Evolutionary conservation across 768 basidiomycete genomes (phyloP).

Genomic region (Kwoniella bestiolae): DNA sequence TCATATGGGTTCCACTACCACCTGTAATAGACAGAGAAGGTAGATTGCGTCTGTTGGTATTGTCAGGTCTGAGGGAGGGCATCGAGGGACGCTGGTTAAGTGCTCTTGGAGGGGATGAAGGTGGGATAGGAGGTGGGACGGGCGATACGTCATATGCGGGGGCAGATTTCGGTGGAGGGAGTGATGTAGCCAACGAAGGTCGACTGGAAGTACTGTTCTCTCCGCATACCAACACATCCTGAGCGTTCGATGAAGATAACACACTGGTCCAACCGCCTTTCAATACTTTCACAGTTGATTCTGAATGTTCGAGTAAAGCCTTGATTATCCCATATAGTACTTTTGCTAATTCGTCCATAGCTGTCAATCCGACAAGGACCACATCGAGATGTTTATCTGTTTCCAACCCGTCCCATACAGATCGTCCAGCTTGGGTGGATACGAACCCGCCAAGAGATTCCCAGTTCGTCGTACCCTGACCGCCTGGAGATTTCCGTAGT

Average conservation of each 20-base stretch:
- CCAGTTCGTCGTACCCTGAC: conserved; percentile 58
- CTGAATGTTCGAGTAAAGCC: conserved; percentile 16
- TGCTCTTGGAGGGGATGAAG: conserved; percentile 8
- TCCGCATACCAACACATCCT: conserved; percentile 19
- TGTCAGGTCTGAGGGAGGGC: conserved; percentile 60
- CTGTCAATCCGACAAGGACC: conserved; percentile 34
- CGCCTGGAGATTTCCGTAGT: conserved; percentile 65
- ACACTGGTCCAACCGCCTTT: conserved; percentile 47
- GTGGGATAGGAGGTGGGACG: conserved; percentile 36
- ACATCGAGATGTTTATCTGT: conserved; percentile 61
- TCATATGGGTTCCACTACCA: neutral
- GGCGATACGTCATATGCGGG: conserved; percentile 52
- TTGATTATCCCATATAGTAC: conserved; percentile 29
- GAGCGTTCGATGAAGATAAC: conserved; percentile 1
- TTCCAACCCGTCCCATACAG: conserved; percentile 77
- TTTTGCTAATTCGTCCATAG: conserved; percentile 32
- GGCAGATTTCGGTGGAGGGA: conserved; percentile 67
- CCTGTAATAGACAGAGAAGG: conserved; percentile 40
- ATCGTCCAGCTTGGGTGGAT: conserved; percentile 75
- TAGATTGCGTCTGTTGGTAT: conserved; percentile 64
- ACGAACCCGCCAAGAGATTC: conserved; percentile 78
- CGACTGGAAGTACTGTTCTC: conserved; percentile 12
- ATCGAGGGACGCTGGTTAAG: conserved; percentile 46
- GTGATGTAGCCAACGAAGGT: conserved; percentile 43
- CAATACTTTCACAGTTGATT: conserved; percentile 24